Evolutionary conservation across 2,329 filamentous ascomycete species (phyloP), one percentile per base, ranked within the genome.

Genomic region (Botrytis fabae): DNA sequence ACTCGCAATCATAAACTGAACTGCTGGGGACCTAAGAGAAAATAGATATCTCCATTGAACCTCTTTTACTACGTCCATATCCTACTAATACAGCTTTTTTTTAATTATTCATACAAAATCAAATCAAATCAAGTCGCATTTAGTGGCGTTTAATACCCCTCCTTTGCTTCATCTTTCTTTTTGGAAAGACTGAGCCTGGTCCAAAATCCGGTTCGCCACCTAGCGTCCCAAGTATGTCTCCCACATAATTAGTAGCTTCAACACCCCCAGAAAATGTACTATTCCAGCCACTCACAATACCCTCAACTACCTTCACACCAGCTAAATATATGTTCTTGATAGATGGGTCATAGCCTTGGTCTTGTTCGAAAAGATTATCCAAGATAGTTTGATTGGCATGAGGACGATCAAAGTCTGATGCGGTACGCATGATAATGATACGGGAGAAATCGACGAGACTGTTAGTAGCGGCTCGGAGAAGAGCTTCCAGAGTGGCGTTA

Each of bases 401-500:
- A 0, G 89, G 89, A 7, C 91, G 87, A 80, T 93, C 91, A 78
- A 93, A 93, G 82, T 93, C 88, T 9, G 89, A 90, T 1, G 86
- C 89, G 78, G 89, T 88, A 42, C 91, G 85, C 85, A 93, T 88
- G 71, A 93, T 81, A 69, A 93, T 89, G 74, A 91, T 85, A 3
- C 91, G 86, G 4, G 83, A 80, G 80, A 91, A 93, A 79, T 93
- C 91, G 2, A 90, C 86, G 3, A 88, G 78, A 1, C 86, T 85
- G 73, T 85, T 83, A 32, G 86, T 81, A 0, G 88, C 86, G 2
- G 85, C 86, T 22, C 91, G 86, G 28, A 92, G 82, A 18, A 93
- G 82, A 6, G 87, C 90, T 77, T 91, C 89, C 0, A 93, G 85
- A 0, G 86, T 87, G 1, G 90, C 91, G 76, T 89, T 92, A 79